Evolutionary conservation across 345 rosid genomes (phyloP), one percentile per base, ranked within the genome.

Genomic region (Chamaenerion angustifolium): DNA sequence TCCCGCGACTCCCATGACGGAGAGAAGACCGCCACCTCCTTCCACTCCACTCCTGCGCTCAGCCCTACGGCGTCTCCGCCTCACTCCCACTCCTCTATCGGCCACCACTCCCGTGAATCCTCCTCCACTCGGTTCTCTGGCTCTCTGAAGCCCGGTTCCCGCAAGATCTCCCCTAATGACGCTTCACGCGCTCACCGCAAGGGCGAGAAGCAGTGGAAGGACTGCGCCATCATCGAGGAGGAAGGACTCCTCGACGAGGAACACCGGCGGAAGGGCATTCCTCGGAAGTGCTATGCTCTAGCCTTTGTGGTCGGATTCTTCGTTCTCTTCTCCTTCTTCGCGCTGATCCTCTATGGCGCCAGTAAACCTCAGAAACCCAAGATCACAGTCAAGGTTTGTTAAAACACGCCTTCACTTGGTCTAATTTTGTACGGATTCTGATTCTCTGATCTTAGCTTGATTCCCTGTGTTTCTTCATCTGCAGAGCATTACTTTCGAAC

Each of bases 1-100:
- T 87, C 98, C 0, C 70, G 98, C 3, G 98, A 90, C 59, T 90
- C 98, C 11, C 96, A 82, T 79, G 98, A 92, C 58, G 96, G 98
- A 10, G 96, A 92, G 77, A 92, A 92, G 64, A 92, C 96, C 1
- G 60, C 96, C 12, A 78, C 96, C 7, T 92, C 98, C 14, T 80
- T 92, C 47, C 98, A 92, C 45, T 92, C 98, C 21, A 87, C 98
- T 4, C 95, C 96, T 41, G 82, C 77, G 19, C 72, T 87, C 56
- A 82, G 90, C 60, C 98, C 96, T 44, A 59, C 70, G 74, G 95
- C 87, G 0, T 92, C 95, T 40, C 98, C 98, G 0, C 98, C 96
- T 0, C 96, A 92, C 54, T 87, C 96, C 43, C 87, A 92, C 42
- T 78, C 98, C 37, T 90, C 98, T 57, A 76, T 90, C 41, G 95